Conservation (phyloP, 2,329 filamentous ascomycete genomes). For the Penicillium corylophilum region DNA sequence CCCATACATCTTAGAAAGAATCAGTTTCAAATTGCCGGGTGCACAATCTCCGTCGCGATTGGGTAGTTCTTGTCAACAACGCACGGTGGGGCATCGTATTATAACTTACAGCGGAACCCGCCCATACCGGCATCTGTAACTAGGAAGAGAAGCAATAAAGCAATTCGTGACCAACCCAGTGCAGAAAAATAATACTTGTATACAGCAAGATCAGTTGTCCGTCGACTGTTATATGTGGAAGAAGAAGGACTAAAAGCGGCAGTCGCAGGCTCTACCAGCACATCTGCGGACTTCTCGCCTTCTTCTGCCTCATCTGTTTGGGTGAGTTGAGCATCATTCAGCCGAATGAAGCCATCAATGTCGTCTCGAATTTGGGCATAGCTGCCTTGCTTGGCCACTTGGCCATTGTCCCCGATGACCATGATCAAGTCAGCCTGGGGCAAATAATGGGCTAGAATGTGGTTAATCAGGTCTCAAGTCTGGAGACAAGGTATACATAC, state of each 20-base stretch:
- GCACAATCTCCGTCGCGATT: neutral
- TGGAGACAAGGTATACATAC: neutral
- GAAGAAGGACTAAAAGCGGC: neutral
- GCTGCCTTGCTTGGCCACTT: neutral
- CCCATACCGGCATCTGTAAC: conserved; percentile 3
- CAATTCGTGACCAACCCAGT: conserved; percentile 18
- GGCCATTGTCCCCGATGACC: neutral
- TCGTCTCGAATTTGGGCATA: neutral
- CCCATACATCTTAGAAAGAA: conserved; percentile 8
- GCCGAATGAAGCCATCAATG: neutral
- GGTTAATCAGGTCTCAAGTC: neutral
- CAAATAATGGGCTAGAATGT: neutral
- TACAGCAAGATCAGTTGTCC: conserved; percentile 16
- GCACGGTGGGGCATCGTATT: too few species aligned
- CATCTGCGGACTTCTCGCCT: neutral
- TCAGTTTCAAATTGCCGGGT: neutral
- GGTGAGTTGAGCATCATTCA: neutral
- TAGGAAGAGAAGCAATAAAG: conserved; percentile 15
- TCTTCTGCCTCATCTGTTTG: neutral
- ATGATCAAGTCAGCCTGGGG: neutral
- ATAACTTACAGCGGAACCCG: conserved; percentile 6
- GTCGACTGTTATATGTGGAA: conserved; percentile 17
- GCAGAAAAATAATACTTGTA: conserved; percentile 23
- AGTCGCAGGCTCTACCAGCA: neutral
- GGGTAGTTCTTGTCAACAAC: neutral